These are phyloP conservation scores for Tetrahymena malaccensis DNA, from an alignment of 73 alveolate species.

Conservation along the genomic window DNA sequence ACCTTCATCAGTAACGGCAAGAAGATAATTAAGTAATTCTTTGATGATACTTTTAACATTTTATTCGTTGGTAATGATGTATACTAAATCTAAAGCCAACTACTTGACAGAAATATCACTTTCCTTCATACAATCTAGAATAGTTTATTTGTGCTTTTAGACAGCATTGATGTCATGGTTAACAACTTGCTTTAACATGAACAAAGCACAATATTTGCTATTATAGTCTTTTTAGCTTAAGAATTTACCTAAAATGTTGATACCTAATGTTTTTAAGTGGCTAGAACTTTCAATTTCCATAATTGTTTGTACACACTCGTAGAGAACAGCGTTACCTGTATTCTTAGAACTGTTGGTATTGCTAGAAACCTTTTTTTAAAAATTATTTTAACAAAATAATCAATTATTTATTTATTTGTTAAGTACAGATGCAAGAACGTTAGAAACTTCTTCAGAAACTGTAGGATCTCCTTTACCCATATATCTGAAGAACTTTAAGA, in stretches of 20 bases:
- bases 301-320: conserved; percentile 98
- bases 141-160: conserved; percentile 31
- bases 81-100: conserved; percentile 24
- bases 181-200: conserved; percentile 23
- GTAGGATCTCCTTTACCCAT: conserved; percentile 83
- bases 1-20: conserved; percentile 27
- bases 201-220: conserved; percentile 15
- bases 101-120: conserved; percentile 34
- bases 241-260: conserved; percentile 37
- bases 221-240: conserved; percentile 23
- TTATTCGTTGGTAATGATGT: conserved; percentile 27
- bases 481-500: conserved; percentile 76
- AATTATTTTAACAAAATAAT: too few species aligned
- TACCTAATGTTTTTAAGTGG: conserved; percentile 83
- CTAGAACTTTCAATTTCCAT: conserved; percentile 88
- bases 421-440: conserved; percentile 78
- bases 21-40: conserved; percentile 17
- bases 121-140: conserved; percentile 33
- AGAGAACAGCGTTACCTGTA: conserved; percentile 92
- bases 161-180: conserved; percentile 28
- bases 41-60: conserved; percentile 28
- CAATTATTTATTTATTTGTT: too few species aligned
- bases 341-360: conserved; percentile 83
- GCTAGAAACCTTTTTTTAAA: conserved; percentile 78
- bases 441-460: conserved; percentile 95